These are phyloP conservation scores for Penicillium palitans DNA, from an alignment of 2,329 filamentous ascomycete species.

Conservation along the genomic window DNA sequence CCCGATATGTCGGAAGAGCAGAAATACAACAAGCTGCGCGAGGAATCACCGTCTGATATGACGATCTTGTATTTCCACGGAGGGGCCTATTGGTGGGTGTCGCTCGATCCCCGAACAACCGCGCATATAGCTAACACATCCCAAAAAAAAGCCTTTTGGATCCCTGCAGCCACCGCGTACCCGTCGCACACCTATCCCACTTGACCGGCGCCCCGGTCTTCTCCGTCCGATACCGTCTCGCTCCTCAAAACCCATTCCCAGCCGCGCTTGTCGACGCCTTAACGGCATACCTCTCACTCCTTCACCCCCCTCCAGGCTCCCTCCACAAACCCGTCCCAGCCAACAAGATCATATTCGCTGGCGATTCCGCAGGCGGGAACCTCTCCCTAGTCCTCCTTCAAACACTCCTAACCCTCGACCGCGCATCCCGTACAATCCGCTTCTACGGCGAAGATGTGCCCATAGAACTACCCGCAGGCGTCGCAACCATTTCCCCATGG, in stretches of 20 bases:
- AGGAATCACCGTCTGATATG: conserved; percentile 41
- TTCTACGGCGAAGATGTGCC: conserved; percentile 45
- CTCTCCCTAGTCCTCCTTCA: conserved; percentile 44
- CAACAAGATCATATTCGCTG: conserved; percentile 47
- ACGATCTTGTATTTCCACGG: conserved; percentile 51
- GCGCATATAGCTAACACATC: background rate
- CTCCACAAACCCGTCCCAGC: conserved; percentile 46
- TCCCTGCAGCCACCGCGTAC: conserved; percentile 44
- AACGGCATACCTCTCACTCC: conserved; percentile 49
- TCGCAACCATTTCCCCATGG: conserved; percentile 45
- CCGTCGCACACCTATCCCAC: conserved; percentile 42
- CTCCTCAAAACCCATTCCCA: conserved; percentile 51
- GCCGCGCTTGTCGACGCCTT: conserved; percentile 49
- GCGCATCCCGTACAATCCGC: conserved; percentile 34
- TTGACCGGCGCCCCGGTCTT: conserved; percentile 42
- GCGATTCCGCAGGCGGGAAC: conserved; percentile 50
- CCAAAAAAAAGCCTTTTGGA: conserved; percentile 43
- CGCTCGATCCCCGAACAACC: background rate
- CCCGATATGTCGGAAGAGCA: conserved; percentile 46
- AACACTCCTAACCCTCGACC: conserved; percentile 44
- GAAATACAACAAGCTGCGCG: conserved; percentile 44
- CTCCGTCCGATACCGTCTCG: conserved; percentile 50
- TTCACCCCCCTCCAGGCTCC: conserved; percentile 46
- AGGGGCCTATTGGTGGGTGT: conserved; percentile 47
- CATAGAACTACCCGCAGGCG: conserved; percentile 44